Percentiles rank a stretch among this genome's conserved stretches.
Conservation (phyloP, 345 rosid genomes). For the Melaleuca alternifolia region DNA sequence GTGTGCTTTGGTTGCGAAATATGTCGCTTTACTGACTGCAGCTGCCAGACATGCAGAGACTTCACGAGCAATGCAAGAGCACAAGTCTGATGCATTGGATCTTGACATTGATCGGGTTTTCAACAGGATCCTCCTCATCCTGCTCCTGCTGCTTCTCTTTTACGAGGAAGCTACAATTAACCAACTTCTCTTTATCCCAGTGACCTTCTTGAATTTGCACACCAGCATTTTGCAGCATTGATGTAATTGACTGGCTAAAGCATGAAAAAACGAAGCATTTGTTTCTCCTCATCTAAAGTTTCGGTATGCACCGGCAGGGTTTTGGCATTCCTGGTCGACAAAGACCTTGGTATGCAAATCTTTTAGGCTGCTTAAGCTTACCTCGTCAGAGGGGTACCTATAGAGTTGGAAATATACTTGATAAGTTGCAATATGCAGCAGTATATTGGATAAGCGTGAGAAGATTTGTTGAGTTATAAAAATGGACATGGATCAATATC, state of each 20-base stretch:
- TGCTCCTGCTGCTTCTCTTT: neutral
- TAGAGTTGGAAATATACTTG: neutral
- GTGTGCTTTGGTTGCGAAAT: slow-evolving; percentile 91
- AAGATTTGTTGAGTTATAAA: neutral
- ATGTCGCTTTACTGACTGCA: slow-evolving; percentile 84
- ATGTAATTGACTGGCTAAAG: neutral
- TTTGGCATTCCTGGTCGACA: neutral
- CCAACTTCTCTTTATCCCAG: neutral
- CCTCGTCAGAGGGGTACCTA: neutral
- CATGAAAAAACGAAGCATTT: neutral
- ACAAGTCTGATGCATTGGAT: slow-evolving; percentile 7
- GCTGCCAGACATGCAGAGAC: slow-evolving; percentile 92
- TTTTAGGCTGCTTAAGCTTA: neutral
- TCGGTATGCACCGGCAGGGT: neutral
- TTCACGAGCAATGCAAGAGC: slow-evolving; percentile 59
- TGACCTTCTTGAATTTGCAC: neutral
- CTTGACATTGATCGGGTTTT: neutral
- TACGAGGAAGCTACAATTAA: neutral
- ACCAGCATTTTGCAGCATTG: neutral
- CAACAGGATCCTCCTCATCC: neutral
- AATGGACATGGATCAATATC: neutral
- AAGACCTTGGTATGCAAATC: neutral
- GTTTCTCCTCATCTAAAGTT: neutral
- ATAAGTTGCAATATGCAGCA: neutral
- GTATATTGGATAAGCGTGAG: neutral